phyloP scores from a whole-genome alignment of 2,329 filamentous ascomycete genomes.

The Gnomoniopsis smithogilvyi region DNA sequence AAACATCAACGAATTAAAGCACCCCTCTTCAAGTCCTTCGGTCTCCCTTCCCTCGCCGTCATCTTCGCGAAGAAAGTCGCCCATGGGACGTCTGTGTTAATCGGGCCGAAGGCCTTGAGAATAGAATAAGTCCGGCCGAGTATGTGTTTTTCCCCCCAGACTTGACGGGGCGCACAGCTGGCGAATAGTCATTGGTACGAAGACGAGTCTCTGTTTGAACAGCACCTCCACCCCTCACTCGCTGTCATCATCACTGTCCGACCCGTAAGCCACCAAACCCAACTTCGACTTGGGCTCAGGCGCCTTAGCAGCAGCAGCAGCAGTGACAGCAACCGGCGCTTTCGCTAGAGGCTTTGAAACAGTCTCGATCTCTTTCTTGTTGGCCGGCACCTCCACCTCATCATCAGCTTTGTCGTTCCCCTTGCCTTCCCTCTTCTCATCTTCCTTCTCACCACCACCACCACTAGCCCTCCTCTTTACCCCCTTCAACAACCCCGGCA shows the following conservation, averaged over 20 bases:
- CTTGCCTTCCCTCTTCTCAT: constrained; percentile 9
- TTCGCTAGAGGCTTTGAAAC: constrained; percentile 22
- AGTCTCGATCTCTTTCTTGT: not conserved
- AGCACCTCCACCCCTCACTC: constrained; percentile 16
- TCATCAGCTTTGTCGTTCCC: not conserved
- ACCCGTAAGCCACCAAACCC: constrained; percentile 54
- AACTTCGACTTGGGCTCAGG: constrained; percentile 27
- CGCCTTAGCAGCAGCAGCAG: not conserved
- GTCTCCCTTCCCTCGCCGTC: not conserved
- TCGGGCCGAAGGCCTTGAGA: too few relatives aligned
- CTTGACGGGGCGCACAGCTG: too few relatives aligned
- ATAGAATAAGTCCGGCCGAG: too few relatives aligned
- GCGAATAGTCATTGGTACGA: too few relatives aligned
- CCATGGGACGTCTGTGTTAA: too few relatives aligned
- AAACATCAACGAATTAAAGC: constrained; percentile 5
- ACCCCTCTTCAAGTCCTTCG: constrained; percentile 9
- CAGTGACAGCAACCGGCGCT: constrained; percentile 19
- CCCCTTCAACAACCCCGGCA: constrained; percentile 10
- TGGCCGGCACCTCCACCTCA: not conserved
- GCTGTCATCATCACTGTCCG: constrained; percentile 51
- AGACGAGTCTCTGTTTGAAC: too few relatives aligned
- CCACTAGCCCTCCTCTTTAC: constrained; percentile 19
- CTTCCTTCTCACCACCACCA: not conserved
- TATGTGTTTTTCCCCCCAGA: not conserved
- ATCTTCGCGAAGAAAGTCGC: too few relatives aligned